A percentile compares a stretch with the other conserved stretches of the same genome.
phyloP scores from a whole-genome alignment of 2,329 filamentous ascomycete species.

The Cladophialophora chaetospira region DNA sequence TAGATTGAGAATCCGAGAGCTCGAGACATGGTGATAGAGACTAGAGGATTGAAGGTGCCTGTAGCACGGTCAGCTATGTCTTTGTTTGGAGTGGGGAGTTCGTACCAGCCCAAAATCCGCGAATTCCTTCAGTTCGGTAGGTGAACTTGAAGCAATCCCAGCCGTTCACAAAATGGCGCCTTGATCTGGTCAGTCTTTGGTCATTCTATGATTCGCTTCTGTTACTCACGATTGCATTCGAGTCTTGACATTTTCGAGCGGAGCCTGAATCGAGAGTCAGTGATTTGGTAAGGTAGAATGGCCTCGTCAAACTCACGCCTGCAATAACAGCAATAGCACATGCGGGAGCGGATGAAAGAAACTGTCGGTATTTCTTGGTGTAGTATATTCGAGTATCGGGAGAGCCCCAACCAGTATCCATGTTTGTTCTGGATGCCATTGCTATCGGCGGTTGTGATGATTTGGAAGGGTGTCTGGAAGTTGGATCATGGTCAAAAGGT shows the following conservation, averaged over 20 bases:
- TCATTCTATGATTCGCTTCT: neutral
- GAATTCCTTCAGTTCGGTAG: constrained; percentile 50
- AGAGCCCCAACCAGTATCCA: constrained; percentile 27
- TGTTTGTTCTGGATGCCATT: constrained; percentile 20
- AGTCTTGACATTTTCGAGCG: constrained; percentile 52
- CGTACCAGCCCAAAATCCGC: constrained; percentile 50
- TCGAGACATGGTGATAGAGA: constrained; percentile 49
- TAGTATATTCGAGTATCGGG: constrained; percentile 45
- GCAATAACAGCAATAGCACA: constrained; percentile 49
- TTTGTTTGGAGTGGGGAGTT: constrained; percentile 19
- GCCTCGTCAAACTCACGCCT: constrained; percentile 42
- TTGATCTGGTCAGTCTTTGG: constrained; percentile 29
- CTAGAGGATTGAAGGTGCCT: constrained; percentile 49
- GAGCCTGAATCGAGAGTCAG: constrained; percentile 41
- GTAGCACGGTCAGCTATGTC: neutral
- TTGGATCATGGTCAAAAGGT: constrained; percentile 44
- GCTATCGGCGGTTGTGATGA: constrained; percentile 36
- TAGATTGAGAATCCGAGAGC: constrained; percentile 52
- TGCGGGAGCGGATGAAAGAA: constrained; percentile 48
- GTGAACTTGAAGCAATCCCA: constrained; percentile 47
- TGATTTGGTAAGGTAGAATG: neutral
- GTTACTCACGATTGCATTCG: constrained; percentile 50
- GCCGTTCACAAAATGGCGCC: constrained; percentile 49
- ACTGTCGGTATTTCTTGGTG: constrained; percentile 50
- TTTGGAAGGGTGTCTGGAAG: constrained; percentile 39